Base-by-base conservation (phyloP, 495 filamentous ascomycete species). In the Penicillium ochrochloron region DNA sequence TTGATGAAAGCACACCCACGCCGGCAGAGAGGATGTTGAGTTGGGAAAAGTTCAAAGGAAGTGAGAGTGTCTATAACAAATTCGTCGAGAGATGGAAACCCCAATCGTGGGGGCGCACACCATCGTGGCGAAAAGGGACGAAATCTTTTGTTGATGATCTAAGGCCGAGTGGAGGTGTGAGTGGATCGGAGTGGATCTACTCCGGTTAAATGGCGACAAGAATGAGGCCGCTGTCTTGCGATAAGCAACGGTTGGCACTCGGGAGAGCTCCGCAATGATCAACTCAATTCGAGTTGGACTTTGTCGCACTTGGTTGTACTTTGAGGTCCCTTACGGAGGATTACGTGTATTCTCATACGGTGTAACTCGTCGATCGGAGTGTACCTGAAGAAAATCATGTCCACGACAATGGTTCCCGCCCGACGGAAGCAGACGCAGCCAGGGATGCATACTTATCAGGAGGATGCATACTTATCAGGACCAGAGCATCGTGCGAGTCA, bases 111-210 rank as follows among this genome's bases (percentile, higher is more conserved):
- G 48, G 23, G 48, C 23, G 53, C 57, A 63, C 64, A 64, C 51
- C 61, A 61, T 68, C 44, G 62, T 68, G 66, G 66, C 66, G 62
- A 68, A 68, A 59, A 33, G 31, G 33, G 46, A 33, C 53, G 34
- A 60, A 68, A 65, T 68, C 60, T 59, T 62, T 64, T 34, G 46
- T 44, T 46, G 62, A 60, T 57, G 62, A 65, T 68, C 62, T 59
- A 50, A 59, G 44, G 35, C 8, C 56, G 48, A 61, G 57, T 63
- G 60, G 60, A 61, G 57, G 2, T 51, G 48, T n/a, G 17, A 44
- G 41, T 55, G 44, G 21, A 31, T 23, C 2, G 0, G 21, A 37
- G 65, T 60, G 62, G 54, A 64, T 59, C 62, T 14, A 23, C 15
- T 21, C 57, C 61, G 23, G 39, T 63, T 64, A 57, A 61, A 53